phyloP scores from a whole-genome alignment of 208 protist genomes.

The Leishmania turanica region DNA sequence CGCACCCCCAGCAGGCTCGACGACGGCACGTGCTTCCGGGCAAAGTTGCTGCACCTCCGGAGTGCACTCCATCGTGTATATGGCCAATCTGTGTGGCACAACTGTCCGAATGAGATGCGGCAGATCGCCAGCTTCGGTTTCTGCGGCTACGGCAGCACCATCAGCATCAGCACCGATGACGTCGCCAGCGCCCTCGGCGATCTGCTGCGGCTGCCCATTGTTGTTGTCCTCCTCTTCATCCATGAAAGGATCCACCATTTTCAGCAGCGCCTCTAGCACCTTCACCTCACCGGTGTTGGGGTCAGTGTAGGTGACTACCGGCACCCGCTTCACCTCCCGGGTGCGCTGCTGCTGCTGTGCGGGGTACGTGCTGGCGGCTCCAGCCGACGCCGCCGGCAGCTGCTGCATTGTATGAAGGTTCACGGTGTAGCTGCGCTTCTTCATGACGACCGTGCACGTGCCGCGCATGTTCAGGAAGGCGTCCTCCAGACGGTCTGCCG shows the following conservation, averaged over 20 bases:
- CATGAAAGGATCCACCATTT: conserved; percentile 50
- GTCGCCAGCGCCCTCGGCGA: conserved; percentile 16
- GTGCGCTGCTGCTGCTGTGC: conserved; percentile 16
- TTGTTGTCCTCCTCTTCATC: conserved; percentile 14
- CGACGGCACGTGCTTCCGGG: conserved; percentile 17
- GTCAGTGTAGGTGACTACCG: conserved; percentile 34
- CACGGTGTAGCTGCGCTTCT: conserved; percentile 68
- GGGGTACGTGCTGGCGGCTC: not conserved
- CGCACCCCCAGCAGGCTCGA: conserved; percentile 14
- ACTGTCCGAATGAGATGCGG: conserved; percentile 29
- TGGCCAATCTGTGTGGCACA: conserved; percentile 36
- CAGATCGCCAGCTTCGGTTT: conserved; percentile 14
- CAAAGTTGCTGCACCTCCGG: conserved; percentile 19
- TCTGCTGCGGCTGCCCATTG: not conserved
- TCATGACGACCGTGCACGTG: conserved; percentile 55
- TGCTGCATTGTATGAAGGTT: conserved; percentile 64
- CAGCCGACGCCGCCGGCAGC: conserved; percentile 8
- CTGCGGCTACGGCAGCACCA: not conserved
- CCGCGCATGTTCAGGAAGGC: conserved; percentile 38
- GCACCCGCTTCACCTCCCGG: conserved; percentile 52
- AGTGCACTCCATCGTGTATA: conserved; percentile 47
- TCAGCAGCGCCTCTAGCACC: conserved; percentile 21
- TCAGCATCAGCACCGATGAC: not conserved
- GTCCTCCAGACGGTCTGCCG: conserved; percentile 54
- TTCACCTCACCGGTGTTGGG: conserved; percentile 33